phyloP scores from a whole-genome alignment of 225 moss, liverwort and hornwort genomes.

The Asterella californica region DNA sequence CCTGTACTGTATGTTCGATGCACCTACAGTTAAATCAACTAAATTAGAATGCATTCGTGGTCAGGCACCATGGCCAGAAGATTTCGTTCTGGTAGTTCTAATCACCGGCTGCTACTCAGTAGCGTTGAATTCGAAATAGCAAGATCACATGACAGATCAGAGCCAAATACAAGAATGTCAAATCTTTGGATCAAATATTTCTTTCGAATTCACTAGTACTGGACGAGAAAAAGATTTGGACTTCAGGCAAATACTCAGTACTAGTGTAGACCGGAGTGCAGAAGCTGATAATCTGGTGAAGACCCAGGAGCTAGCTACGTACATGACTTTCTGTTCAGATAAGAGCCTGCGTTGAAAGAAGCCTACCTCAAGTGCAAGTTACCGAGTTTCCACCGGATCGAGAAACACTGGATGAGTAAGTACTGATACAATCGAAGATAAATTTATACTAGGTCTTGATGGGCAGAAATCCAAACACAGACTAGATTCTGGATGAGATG shows the following conservation, averaged over 20 bases:
- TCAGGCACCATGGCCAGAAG: background rate
- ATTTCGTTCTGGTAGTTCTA: background rate
- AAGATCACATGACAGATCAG: no score
- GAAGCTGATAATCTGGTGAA: background rate
- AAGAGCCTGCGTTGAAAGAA: background rate
- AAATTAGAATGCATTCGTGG: background rate
- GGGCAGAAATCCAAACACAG: no score
- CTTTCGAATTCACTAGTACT: no score
- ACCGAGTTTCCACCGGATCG: background rate
- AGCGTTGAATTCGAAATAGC: no score
- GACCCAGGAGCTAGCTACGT: background rate
- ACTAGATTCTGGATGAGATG: background rate
- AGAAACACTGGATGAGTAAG: background rate
- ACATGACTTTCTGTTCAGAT: background rate
- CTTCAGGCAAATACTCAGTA: background rate
- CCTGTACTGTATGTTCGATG: background rate
- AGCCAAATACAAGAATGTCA: no score
- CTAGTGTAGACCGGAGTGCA: background rate
- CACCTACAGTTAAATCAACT: background rate
- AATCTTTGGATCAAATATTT: no score
- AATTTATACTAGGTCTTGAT: background rate
- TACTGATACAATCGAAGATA: background rate
- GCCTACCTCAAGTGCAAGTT: background rate
- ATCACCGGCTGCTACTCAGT: no score
- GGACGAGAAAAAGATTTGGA: no score